Evolutionary conservation across 129 eudicot species (phyloP), one percentile per base, ranked within the genome.

Genomic region (Ambrosia artemisiifolia): DNA sequence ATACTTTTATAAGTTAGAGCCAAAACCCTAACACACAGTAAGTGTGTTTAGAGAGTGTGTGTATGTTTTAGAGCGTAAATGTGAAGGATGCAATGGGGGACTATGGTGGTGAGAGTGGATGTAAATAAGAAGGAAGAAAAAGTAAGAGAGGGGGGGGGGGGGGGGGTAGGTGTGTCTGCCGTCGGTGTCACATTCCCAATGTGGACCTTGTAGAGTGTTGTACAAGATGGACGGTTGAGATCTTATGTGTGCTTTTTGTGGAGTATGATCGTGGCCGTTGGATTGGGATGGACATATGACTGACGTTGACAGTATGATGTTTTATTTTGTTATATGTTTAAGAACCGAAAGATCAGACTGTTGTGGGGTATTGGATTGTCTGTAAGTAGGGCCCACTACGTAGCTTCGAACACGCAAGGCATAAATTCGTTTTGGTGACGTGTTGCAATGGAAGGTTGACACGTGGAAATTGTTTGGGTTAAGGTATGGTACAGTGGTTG

Each of bases 101-200:
- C 64, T 65, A 42, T 65, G 65, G 71, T 73, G 63, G 47, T 49
- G 38, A 8, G 35, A 28, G 33, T 65, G 79, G 72, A 73, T 62
- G 85, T 88, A 82, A 91, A 86, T 91, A 84, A 78, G 87, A 88
- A 91, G 88, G 90, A 76, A 88, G 88, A 86, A 79, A 88, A 86
- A 79, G 83, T 66, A 67, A 60, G 50, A 44, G 4, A 65, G 51
- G 85, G 86, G 68, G 74, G 83, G 87, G 75, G 64, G 72, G 11
- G 34, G 7, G 36, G 11, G 32, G 63, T 16, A 14, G 67, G 74
- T 48, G 61, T 59, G 62, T 55, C 64, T 50, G 80, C 80, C 87
- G 87, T 82, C 87, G 82, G 85, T 79, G 82, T 77, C 70, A 79
- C 65, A 78, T 63, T 82, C 72, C 62, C 28, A 11, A 33, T 76